Percentiles rank a stretch among this genome's conserved stretches.
Evolutionary conservation across 2,329 filamentous ascomycete genomes (phyloP).

Genomic region (Hypomyces perniciosus): DNA sequence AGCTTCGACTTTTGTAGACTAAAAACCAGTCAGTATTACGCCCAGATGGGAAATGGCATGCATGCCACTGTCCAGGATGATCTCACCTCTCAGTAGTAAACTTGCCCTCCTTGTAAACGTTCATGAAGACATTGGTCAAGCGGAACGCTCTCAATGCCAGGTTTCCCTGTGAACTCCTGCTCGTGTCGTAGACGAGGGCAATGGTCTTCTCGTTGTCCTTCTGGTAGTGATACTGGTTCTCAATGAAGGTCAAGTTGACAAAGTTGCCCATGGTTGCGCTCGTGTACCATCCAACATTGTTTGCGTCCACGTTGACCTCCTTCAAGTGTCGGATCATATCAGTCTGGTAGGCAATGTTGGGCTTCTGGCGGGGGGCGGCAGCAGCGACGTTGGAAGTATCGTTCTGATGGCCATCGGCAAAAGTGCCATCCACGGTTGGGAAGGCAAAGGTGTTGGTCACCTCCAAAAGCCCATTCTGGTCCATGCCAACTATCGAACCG

Average conservation of each 20-base stretch:
- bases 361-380: constrained; percentile 85
- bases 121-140: constrained; percentile 80
- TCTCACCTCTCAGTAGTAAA: constrained; percentile 91
- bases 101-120: constrained; percentile 91
- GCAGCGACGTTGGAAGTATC: constrained; percentile 71
- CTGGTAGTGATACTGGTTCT: constrained; percentile 98
- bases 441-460: constrained; percentile 95
- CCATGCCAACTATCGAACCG: constrained; percentile 89
- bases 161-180: constrained; percentile 86
- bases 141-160: constrained; percentile 88
- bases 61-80: not conserved
- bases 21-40: constrained; percentile 9
- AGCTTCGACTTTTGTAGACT: constrained; percentile 94
- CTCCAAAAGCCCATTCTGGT: constrained; percentile 72
- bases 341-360: constrained; percentile 79
- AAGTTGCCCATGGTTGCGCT: constrained; percentile 99
- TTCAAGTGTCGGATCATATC: constrained; percentile 97
- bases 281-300: constrained; percentile 98
- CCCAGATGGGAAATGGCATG: not conserved
- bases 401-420: constrained; percentile 67
- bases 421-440: constrained; percentile 72
- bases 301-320: constrained; percentile 97
- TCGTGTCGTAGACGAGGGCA: constrained; percentile 89
- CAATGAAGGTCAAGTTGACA: constrained; percentile 87
- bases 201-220: constrained; percentile 87